Conservation (phyloP, 2,329 filamentous ascomycete species). For the Aspergillus glaucus region DNA sequence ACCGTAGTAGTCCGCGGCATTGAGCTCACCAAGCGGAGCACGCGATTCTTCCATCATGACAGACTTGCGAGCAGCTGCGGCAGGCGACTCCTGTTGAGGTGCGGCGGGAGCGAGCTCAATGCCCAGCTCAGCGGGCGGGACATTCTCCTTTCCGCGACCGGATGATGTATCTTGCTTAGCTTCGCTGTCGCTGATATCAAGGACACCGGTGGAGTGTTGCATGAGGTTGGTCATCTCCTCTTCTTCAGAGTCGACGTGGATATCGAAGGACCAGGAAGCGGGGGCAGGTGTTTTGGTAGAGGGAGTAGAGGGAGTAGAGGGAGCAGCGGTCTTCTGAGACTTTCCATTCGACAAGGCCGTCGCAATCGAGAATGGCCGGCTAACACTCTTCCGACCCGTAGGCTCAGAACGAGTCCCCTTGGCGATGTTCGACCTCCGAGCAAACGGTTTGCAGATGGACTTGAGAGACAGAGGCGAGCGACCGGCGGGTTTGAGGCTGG, state of each 20-base stretch:
- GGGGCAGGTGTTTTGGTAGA: constrained; percentile 40
- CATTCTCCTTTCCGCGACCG: constrained; percentile 79
- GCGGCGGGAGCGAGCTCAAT: constrained; percentile 49
- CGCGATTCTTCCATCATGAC: constrained; percentile 60
- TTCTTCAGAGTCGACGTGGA: constrained; percentile 85
- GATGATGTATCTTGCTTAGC: constrained; percentile 44
- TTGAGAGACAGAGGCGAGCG: constrained; percentile 68
- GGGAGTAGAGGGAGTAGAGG: background rate
- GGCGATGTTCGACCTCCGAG: constrained; percentile 59
- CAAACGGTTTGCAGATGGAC: constrained; percentile 64
- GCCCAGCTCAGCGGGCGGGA: constrained; percentile 62
- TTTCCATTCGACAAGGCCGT: constrained; percentile 59
- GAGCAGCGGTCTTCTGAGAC: constrained; percentile 38
- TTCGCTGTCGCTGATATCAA: constrained; percentile 88
- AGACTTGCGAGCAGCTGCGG: constrained; percentile 35
- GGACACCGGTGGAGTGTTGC: constrained; percentile 77
- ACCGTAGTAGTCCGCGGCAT: constrained; percentile 61
- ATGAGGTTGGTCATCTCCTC: constrained; percentile 89
- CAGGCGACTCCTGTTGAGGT: constrained; percentile 14
- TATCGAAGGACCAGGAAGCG: constrained; percentile 75
- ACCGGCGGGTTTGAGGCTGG: constrained; percentile 64
- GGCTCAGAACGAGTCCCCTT: constrained; percentile 62
- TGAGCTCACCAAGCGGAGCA: constrained; percentile 60
- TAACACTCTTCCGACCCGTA: constrained; percentile 40
- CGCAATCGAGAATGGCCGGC: constrained; percentile 74